Conservation (phyloP, 2,329 filamentous ascomycete genomes). For the Venturia nashicola region DNA sequence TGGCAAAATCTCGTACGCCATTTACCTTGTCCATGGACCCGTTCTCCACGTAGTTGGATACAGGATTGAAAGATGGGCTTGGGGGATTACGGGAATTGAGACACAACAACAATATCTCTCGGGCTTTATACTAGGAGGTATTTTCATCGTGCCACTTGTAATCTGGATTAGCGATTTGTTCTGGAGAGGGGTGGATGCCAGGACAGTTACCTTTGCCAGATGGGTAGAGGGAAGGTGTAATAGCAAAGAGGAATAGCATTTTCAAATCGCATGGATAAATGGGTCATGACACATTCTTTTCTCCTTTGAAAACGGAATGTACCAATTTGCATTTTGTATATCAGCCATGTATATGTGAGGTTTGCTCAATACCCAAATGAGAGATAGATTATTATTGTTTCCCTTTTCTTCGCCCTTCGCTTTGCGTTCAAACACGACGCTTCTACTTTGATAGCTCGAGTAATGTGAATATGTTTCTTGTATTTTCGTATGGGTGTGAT, state of each 20-base stretch:
- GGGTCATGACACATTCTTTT: no score
- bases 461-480: no score
- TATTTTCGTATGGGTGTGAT: no score
- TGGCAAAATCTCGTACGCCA: conserved; percentile 34
- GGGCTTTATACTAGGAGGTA: conserved; percentile 10
- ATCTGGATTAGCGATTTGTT: conserved; percentile 14
- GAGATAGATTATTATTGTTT: no score
- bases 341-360: no score
- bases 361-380: no score
- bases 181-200: conserved; percentile 12
- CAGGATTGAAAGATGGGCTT: conserved; percentile 9
- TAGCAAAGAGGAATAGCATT: neutral
- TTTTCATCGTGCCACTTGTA: conserved; percentile 8
- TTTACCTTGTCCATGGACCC: conserved; percentile 32
- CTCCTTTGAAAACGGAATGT: no score
- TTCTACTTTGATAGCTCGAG: no score
- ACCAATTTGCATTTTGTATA: no score
- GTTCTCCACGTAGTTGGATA: conserved; percentile 13
- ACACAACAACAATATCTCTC: conserved; percentile 7
- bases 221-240: conserved; percentile 12
- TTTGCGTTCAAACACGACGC: no score
- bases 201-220: conserved; percentile 11
- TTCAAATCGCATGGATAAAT: no score
- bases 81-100: conserved; percentile 12
- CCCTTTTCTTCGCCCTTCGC: no score